Evolutionary conservation across 202 grass and related monocot species (phyloP).

Genomic region (Eragrostis tef): DNA sequence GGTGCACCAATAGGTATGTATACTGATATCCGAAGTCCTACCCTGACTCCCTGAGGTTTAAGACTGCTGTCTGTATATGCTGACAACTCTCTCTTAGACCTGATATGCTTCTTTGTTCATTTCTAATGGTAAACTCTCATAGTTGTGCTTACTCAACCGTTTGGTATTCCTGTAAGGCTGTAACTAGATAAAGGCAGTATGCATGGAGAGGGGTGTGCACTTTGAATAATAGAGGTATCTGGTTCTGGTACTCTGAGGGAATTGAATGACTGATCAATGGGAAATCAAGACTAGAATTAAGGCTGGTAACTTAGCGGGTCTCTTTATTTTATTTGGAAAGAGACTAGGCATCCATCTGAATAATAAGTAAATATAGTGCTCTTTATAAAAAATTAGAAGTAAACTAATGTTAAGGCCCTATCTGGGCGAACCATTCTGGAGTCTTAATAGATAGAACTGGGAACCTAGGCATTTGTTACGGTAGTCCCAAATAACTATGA

Average conservation of each 20-base stretch:
- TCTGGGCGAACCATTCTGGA: neutral
- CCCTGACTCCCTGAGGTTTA: constrained; percentile 8
- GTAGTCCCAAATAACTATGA: too few species aligned
- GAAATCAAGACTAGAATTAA: neutral
- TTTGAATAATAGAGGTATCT: constrained; percentile 21
- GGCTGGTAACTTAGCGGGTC: too few species aligned
- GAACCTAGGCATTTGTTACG: too few species aligned
- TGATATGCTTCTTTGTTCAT: neutral
- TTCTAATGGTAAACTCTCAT: constrained; percentile 6
- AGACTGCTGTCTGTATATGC: neutral
- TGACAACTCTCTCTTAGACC: constrained; percentile 19
- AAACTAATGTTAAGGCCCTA: too few species aligned
- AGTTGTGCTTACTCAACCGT: constrained; percentile 6
- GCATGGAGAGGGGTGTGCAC: neutral
- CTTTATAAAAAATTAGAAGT: too few species aligned
- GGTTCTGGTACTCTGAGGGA: neutral
- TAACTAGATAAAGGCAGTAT: constrained; percentile 33
- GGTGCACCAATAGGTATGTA: constrained; percentile 90
- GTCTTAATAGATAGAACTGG: neutral
- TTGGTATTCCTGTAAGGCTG: neutral
- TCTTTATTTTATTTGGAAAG: too few species aligned
- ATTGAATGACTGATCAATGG: constrained; percentile 27
- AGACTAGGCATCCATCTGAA: too few species aligned
- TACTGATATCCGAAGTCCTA: constrained; percentile 28
- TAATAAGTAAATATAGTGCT: too few species aligned